phyloP scores from a whole-genome alignment of 2,329 filamentous ascomycete species.

The Paracamarosporium sp. region DNA sequence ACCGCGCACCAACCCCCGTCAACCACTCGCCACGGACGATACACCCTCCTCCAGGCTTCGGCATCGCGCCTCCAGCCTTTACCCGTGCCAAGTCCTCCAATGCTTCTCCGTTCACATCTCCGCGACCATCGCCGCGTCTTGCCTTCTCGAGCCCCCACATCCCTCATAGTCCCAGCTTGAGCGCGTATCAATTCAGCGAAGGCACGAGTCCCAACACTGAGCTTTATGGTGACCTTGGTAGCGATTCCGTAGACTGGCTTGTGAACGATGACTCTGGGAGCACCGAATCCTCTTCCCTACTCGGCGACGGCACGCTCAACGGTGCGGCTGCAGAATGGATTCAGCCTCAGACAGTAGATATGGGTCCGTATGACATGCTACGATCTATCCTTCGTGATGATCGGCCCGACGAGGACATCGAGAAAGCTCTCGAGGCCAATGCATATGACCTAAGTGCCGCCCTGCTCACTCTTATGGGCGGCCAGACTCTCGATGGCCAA shows the following conservation, averaged over 20 bases:
- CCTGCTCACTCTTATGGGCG: slow-evolving; percentile 86
- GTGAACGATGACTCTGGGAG: slow-evolving; percentile 85
- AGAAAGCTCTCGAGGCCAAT: slow-evolving; percentile 85
- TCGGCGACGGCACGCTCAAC: slow-evolving; percentile 74
- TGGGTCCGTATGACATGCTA: slow-evolving; percentile 98
- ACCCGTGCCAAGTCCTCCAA: slow-evolving; percentile 76
- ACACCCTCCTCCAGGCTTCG: slow-evolving; percentile 82
- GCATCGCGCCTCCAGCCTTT: slow-evolving; percentile 74
- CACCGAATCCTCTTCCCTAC: slow-evolving; percentile 77
- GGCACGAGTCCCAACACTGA: slow-evolving; percentile 75
- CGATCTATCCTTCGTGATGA: slow-evolving; percentile 91
- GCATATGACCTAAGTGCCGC: slow-evolving; percentile 94
- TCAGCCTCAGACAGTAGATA: slow-evolving; percentile 74
- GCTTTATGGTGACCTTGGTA: slow-evolving; percentile 88
- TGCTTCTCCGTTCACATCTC: slow-evolving; percentile 91
- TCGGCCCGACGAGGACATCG: slow-evolving; percentile 91
- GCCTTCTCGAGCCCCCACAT: slow-evolving; percentile 89
- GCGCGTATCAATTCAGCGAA: slow-evolving; percentile 95
- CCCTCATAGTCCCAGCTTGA: slow-evolving; percentile 90
- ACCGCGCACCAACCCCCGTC: slow-evolving; percentile 76
- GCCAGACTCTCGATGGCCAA: slow-evolving; percentile 61
- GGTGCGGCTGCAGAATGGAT: slow-evolving; percentile 83
- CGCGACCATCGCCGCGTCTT: slow-evolving; percentile 88
- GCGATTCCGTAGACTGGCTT: slow-evolving; percentile 96
- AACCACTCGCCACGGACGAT: slow-evolving; percentile 82